A percentile compares a stretch with the other conserved stretches of the same genome.
Evolutionary conservation across 2,329 filamentous ascomycete species (phyloP).

Genomic region (Fusarium oligoseptatum): DNA sequence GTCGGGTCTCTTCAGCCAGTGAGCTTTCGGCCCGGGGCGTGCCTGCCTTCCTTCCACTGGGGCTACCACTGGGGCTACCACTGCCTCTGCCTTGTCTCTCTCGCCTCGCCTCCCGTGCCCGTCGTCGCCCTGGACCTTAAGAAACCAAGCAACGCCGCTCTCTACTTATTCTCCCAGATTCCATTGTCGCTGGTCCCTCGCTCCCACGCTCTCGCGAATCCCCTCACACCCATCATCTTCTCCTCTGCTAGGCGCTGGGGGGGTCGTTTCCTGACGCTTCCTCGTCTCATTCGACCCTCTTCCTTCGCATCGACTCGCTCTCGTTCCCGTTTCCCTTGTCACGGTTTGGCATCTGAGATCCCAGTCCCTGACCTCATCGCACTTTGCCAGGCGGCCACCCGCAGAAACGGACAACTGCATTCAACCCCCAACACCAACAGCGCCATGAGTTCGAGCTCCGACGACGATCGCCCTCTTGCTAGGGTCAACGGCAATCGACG

Average conservation of each 20-base stretch:
- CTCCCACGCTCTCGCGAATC: slow-evolving; percentile 32
- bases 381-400: slow-evolving; percentile 39
- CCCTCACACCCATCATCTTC: slow-evolving; percentile 46
- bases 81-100: slow-evolving; percentile 26
- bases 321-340: slow-evolving; percentile 31
- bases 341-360: slow-evolving; percentile 42
- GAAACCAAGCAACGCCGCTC: slow-evolving; percentile 41
- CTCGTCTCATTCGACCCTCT: slow-evolving; percentile 30
- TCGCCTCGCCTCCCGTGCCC: slow-evolving; percentile 35
- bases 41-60: slow-evolving; percentile 26
- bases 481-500: slow-evolving; percentile 78
- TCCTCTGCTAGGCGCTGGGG: slow-evolving; percentile 54
- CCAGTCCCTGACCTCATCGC: slow-evolving; percentile 49
- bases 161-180: slow-evolving; percentile 41
- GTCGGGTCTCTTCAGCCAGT: slow-evolving; percentile 28
- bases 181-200: slow-evolving; percentile 40
- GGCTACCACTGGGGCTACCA: slow-evolving; percentile 10
- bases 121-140: slow-evolving; percentile 40
- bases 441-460: slow-evolving; percentile 73
- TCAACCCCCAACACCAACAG: slow-evolving; percentile 28
- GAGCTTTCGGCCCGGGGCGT: slow-evolving; percentile 9
- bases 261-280: slow-evolving; percentile 41
- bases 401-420: slow-evolving; percentile 40
- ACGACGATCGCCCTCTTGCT: slow-evolving; percentile 86
- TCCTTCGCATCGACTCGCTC: slow-evolving; percentile 20